Base-by-base conservation (phyloP, 176 grass and related monocot genomes). In the Musa troglodytarum region DNA sequence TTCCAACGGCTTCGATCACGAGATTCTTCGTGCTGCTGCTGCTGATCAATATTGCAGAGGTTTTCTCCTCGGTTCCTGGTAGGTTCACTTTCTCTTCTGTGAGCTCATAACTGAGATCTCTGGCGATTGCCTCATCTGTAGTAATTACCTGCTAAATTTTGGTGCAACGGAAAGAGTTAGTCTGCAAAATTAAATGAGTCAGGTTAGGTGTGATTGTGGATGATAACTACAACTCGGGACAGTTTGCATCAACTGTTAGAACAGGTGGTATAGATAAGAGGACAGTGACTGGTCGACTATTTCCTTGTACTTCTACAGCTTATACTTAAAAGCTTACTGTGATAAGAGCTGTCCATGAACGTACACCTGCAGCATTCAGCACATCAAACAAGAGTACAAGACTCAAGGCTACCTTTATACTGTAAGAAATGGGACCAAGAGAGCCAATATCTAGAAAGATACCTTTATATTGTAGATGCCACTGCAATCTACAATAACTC, bases 81-180 rank as follows among this genome's bases (percentile, higher is more conserved):
- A 56, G 50, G 56, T 74, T 85, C 65, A n/a, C 53, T 61, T n/a
- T n/a, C 57, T 19, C 57, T 61, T n/a, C 21, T 15, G n/a, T n/a
- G 17, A 61, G 19, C n/a, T 61, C 57, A 9, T 7, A n/a, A 15
- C n/a, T 61, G 6, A n/a, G 57, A 61, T 61, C 57, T 9, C 57
- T 8, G 1, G 17, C 6, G 15, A 15, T 59, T 9, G 1, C n/a
- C 3, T 8, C 2, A 20, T 7, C 57, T 59, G 57, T 19, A 19
- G 55, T 17, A 5, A 59, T 19, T 19, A 59, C 9, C 16, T 59
- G 16, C 57, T 61, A 19, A 3, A 8, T 56, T 28, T 56, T 56
- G 10, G 12, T 61, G 17, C 34, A 43, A 43, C 34, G 34, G 34
- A 5, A 43, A 0, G 15, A 61, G 17, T 21, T 61, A 7, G 14